A percentile compares a stretch with the other conserved stretches of the same genome.
Conservation (phyloP, 176 grass and related monocot genomes). For the Alopecurus myosuroides region DNA sequence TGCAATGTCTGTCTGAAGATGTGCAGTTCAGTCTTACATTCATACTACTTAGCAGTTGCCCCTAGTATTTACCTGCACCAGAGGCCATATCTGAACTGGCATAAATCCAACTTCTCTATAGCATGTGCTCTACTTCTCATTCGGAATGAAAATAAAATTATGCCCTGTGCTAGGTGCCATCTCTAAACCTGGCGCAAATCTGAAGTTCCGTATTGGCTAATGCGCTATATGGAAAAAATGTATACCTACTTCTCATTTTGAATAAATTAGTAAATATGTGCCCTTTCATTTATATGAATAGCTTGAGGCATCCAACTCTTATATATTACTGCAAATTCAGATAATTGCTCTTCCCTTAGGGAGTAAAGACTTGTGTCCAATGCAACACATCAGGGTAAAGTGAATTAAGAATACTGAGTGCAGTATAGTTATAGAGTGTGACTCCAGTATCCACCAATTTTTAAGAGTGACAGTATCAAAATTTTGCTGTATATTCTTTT, state of each 20-base stretch:
- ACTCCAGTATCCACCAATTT: background rate
- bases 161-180: too few species aligned
- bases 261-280: too few species aligned
- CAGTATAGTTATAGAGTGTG: background rate
- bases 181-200: too few species aligned
- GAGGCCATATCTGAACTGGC: background rate
- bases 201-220: too few species aligned
- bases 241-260: too few species aligned
- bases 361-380: background rate
- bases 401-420: background rate
- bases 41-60: too few species aligned
- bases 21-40: background rate
- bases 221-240: too few species aligned
- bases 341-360: background rate
- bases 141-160: too few species aligned
- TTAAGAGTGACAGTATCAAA: background rate
- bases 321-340: background rate
- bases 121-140: background rate
- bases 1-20: background rate
- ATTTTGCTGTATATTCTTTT: background rate
- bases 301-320: background rate
- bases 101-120: background rate
- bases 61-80: background rate
- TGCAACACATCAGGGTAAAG: background rate
- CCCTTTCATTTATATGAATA: background rate